Conservation (phyloP, 139 green algal species). For the Pleodorina starrii region DNA sequence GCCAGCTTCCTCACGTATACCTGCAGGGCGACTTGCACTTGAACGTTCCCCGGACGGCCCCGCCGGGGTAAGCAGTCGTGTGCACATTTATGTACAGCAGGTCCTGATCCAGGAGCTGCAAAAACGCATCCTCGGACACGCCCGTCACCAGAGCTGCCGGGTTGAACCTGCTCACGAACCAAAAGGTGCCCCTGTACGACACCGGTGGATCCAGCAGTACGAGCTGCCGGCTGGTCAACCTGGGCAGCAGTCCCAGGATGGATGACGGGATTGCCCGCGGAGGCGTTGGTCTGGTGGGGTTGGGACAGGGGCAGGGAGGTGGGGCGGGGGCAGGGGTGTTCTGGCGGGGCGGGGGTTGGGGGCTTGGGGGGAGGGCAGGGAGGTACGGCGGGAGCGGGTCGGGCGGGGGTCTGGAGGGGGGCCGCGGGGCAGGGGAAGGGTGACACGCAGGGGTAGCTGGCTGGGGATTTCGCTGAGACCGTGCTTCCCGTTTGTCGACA, state of each 20-base stretch:
- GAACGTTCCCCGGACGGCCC: background rate
- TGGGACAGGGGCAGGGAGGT: background rate
- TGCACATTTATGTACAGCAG: slow-evolving; percentile 24
- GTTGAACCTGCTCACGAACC: background rate
- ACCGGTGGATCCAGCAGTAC: background rate
- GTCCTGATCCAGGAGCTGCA: background rate
- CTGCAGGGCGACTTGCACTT: slow-evolving; percentile 1
- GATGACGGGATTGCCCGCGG: background rate
- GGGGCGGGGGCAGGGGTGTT: background rate
- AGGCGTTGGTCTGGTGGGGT: background rate
- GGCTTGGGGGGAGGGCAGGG: background rate
- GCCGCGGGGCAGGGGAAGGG: background rate
- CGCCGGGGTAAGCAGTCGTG: background rate
- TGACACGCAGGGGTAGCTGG: too few species aligned
- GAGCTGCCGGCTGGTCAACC: background rate
- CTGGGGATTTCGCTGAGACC: too few species aligned
- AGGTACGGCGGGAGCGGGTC: background rate
- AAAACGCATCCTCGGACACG: background rate
- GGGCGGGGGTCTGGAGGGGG: background rate
- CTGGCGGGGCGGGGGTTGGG: background rate
- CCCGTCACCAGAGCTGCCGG: background rate
- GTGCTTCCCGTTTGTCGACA: too few species aligned
- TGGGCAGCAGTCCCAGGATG: background rate
- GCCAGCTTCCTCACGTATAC: background rate
- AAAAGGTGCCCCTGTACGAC: background rate